phyloP scores from a whole-genome alignment of 495 filamentous ascomycete species.

The Penicillium cosmopolitanum region DNA sequence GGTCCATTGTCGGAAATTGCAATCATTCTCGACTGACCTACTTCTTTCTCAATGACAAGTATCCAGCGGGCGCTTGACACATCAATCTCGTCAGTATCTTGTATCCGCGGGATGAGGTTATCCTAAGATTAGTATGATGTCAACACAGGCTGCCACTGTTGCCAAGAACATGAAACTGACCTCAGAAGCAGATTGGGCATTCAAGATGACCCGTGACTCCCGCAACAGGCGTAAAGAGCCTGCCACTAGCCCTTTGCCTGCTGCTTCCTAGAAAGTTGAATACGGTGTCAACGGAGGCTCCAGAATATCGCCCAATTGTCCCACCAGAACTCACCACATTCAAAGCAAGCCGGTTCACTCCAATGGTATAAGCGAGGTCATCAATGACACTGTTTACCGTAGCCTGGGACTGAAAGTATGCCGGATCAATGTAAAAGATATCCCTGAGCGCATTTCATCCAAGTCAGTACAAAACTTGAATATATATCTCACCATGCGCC shows the following conservation, averaged over 20 bases:
- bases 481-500: neutral
- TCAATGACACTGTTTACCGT: constrained; percentile 81
- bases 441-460: constrained; percentile 56
- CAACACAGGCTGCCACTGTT: neutral
- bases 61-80: constrained; percentile 67
- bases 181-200: constrained; percentile 21
- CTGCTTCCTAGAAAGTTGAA: constrained; percentile 41
- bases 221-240: constrained; percentile 54
- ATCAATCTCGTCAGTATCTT: constrained; percentile 56
- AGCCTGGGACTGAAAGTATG: constrained; percentile 74
- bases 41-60: constrained; percentile 92
- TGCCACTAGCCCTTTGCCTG: constrained; percentile 72
- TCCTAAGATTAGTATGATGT: constrained; percentile 54
- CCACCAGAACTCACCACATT: constrained; percentile 54
- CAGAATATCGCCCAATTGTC: no score
- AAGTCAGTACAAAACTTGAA: neutral
- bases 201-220: constrained; percentile 24
- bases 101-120: constrained; percentile 64
- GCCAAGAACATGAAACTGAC: neutral
- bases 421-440: constrained; percentile 86
- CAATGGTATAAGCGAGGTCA: constrained; percentile 76
- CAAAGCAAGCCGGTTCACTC: constrained; percentile 41
- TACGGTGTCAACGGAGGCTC: neutral
- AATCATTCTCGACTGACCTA: constrained; percentile 26
- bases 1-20: no score